Percentiles rank a stretch among this genome's conserved stretches.
These are phyloP conservation scores for Henckelia pumila DNA, from an alignment of 257 asterid species.

Conservation along the genomic window DNA sequence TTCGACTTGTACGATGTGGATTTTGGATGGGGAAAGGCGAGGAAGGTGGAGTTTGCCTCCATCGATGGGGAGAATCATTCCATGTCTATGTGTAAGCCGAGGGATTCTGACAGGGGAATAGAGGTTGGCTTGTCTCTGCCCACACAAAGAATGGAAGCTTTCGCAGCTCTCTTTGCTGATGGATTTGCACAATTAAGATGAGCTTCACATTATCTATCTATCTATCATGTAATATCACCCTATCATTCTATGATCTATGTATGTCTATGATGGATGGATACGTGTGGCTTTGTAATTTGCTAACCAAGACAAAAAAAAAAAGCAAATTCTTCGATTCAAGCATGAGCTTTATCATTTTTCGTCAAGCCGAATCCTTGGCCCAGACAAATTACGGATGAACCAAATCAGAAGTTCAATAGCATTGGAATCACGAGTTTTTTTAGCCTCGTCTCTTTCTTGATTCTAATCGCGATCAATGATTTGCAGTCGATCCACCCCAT, in stretches of 20 bases:
- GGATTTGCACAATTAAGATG: background rate
- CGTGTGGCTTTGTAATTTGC: too few species aligned
- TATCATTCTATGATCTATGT: too few species aligned
- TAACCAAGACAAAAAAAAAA: too few species aligned
- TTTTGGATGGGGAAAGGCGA: constrained; percentile 34
- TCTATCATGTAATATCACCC: too few species aligned
- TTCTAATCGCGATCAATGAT: constrained; percentile 23
- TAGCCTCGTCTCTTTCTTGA: constrained; percentile 1
- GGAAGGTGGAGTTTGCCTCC: constrained; percentile 23
- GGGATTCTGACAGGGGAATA: constrained; percentile 23
- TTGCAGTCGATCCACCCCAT: constrained; percentile 55
- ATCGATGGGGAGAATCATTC: constrained; percentile 14
- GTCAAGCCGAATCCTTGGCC: too few species aligned
- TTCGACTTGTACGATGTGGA: constrained; percentile 18
- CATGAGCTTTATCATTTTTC: too few species aligned
- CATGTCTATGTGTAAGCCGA: constrained; percentile 19
- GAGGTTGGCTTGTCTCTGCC: constrained; percentile 35
- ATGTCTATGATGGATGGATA: too few species aligned
- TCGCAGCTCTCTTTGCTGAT: constrained; percentile 1
- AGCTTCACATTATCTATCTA: too few species aligned
- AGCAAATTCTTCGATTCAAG: too few species aligned
- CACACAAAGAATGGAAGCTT: constrained; percentile 28
- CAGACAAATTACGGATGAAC: too few species aligned
- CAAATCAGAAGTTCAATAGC: too few species aligned
- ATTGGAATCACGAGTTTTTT: background rate